Evolutionary conservation across 2,329 filamentous ascomycete genomes (phyloP).

Genomic region (Cadophora sp.): DNA sequence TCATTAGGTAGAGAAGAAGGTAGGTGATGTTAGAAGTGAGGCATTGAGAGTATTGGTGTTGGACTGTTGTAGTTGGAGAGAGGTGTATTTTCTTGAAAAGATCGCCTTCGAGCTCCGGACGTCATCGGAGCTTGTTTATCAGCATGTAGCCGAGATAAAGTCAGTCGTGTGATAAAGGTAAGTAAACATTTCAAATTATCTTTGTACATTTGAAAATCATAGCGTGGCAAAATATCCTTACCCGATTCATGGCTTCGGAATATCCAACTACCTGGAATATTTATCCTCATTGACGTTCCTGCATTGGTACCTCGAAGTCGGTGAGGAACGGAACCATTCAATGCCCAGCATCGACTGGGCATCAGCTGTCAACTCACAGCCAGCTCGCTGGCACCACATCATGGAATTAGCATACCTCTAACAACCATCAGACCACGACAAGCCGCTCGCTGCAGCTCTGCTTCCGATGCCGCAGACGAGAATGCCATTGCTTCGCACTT

Average conservation of each 20-base stretch:
- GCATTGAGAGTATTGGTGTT: slow-evolving; percentile 30
- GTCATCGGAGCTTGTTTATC: slow-evolving; percentile 37
- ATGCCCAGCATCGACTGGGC: background rate
- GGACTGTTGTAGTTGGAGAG: slow-evolving; percentile 22
- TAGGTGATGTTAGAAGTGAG: slow-evolving; percentile 31
- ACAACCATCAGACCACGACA: slow-evolving; percentile 21
- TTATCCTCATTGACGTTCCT: background rate
- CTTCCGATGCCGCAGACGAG: slow-evolving; percentile 11
- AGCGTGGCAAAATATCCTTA: too few species aligned
- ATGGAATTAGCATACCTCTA: slow-evolving; percentile 13
- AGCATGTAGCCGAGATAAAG: slow-evolving; percentile 2
- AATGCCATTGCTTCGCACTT: slow-evolving; percentile 21
- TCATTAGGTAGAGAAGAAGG: background rate
- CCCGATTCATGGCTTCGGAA: too few species aligned
- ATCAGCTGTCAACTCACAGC: background rate
- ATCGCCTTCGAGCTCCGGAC: slow-evolving; percentile 24
- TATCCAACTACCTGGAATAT: background rate
- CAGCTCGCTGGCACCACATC: slow-evolving; percentile 17
- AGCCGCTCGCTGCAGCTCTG: background rate
- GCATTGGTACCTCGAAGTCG: background rate
- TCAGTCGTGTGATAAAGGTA: too few species aligned
- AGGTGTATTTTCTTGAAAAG: slow-evolving; percentile 33
- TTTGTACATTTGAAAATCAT: too few species aligned
- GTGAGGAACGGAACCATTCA: background rate
- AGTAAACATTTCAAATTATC: too few species aligned